These are phyloP conservation scores for Aspergillus ochraceoroseus DNA, from an alignment of 2,329 filamentous ascomycete genomes.

Conservation along the genomic window DNA sequence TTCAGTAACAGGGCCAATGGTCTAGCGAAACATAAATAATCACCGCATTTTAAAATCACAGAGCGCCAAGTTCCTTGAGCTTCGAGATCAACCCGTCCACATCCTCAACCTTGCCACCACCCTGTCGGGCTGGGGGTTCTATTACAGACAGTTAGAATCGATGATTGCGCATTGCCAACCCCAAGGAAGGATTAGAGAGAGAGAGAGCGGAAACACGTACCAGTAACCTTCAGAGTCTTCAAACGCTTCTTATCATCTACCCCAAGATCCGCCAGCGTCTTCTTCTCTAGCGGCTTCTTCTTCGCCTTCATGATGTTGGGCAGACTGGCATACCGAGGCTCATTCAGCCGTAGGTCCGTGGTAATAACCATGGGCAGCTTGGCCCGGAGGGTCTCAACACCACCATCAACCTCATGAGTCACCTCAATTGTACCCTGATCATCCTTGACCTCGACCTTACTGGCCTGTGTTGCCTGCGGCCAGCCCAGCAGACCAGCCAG, in stretches of 20 bases:
- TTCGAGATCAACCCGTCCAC: conserved; percentile 91
- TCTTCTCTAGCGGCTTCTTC: conserved; percentile 98
- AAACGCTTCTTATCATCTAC: conserved; percentile 69
- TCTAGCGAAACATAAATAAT: conserved; percentile 17
- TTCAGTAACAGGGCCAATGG: not conserved
- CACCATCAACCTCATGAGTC: conserved; percentile 89
- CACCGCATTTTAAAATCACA: conserved; percentile 49
- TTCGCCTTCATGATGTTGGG: conserved; percentile 99
- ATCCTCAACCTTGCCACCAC: conserved; percentile 94
- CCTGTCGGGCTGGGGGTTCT: conserved; percentile 83
- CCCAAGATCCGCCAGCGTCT: conserved; percentile 75
- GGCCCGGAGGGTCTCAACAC: conserved; percentile 79
- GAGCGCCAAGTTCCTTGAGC: conserved; percentile 90
- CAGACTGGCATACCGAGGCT: conserved; percentile 89
- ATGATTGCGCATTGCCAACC: not conserved
- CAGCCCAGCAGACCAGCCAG: conserved; percentile 85
- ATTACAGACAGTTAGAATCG: conserved; percentile 18
- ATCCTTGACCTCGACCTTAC: conserved; percentile 68
- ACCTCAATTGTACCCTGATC: conserved; percentile 68
- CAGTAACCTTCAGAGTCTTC: conserved; percentile 84
- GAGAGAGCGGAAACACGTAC: conserved; percentile 47
- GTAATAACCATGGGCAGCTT: conserved; percentile 91
- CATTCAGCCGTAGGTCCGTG: conserved; percentile 88
- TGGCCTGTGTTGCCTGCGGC: conserved; percentile 92
- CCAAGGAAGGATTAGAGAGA: conserved; percentile 2